A percentile compares a stretch with the other conserved stretches of the same genome.
phyloP scores from a whole-genome alignment of 192 early-diverging fungal genomes.

The Backusella tarrabulga region DNA sequence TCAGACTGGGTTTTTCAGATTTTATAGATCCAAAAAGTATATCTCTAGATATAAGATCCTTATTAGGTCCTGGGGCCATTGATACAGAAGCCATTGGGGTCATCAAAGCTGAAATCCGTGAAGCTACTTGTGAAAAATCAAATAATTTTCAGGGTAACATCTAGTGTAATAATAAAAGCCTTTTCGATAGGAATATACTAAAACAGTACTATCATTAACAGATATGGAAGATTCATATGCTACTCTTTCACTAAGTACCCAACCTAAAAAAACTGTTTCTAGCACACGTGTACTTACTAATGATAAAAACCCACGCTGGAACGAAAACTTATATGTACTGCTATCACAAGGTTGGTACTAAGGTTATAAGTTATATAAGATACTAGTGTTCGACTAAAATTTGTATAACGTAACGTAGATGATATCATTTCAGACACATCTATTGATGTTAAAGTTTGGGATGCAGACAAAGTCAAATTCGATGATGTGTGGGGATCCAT shows the following conservation, averaged over 20 bases:
- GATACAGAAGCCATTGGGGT: constrained; percentile 28
- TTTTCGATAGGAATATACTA: not conserved
- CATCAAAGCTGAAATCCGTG: constrained; percentile 29
- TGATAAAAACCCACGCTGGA: constrained; percentile 28
- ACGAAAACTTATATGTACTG: constrained; percentile 25
- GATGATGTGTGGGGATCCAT: constrained; percentile 26
- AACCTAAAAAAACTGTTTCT: constrained; percentile 16
- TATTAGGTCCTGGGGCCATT: constrained; percentile 4
- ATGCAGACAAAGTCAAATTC: constrained; percentile 29
- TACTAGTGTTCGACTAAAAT: not conserved
- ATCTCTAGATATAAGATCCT: constrained; percentile 18
- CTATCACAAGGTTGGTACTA: constrained; percentile 13
- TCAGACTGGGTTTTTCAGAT: constrained; percentile 18
- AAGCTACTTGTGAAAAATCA: constrained; percentile 2
- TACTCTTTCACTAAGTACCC: constrained; percentile 18
- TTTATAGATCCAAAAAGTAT: constrained; percentile 33
- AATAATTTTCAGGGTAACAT: constrained; percentile 12
- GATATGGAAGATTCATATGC: constrained; percentile 31
- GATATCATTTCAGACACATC: constrained; percentile 20
- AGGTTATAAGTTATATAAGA: not conserved
- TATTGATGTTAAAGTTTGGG: constrained; percentile 31
- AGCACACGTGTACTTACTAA: constrained; percentile 29
- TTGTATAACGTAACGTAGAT: constrained; percentile 8
- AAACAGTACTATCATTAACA: not conserved
- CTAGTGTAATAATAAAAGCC: not conserved